Percentiles rank a stretch among this genome's conserved stretches.
Conservation (phyloP, 139 green algal species). For the Tetradesmus obliquus region DNA sequence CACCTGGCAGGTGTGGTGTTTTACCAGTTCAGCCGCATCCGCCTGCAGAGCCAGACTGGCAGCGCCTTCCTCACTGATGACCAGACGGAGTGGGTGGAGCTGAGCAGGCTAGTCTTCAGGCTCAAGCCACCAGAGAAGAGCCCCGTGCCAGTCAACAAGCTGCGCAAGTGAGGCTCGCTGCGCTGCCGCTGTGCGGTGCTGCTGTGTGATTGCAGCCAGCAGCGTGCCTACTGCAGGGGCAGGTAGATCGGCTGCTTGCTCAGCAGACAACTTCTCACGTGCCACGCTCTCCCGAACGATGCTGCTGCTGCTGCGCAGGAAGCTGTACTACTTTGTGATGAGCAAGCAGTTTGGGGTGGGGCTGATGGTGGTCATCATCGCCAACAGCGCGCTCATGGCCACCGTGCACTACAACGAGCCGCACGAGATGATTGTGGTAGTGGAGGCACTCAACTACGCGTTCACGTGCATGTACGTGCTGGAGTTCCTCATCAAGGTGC, state of each 20-base stretch:
- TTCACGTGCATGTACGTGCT: slow-evolving; percentile 66
- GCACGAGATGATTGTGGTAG: background rate
- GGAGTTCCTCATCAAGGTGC: slow-evolving; percentile 74
- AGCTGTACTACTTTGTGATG: slow-evolving; percentile 49
- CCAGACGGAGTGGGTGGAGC: slow-evolving; percentile 80
- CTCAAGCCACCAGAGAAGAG: slow-evolving; percentile 73
- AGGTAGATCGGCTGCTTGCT: background rate
- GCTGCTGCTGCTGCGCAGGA: background rate
- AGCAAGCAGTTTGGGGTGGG: slow-evolving; percentile 58
- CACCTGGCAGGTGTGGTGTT: slow-evolving; percentile 78
- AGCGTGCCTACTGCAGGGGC: background rate
- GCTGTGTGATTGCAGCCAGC: background rate
- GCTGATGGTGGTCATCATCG: slow-evolving; percentile 67
- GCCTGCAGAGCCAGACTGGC: slow-evolving; percentile 72
- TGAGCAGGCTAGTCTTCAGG: slow-evolving; percentile 81
- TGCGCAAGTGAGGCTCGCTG: background rate
- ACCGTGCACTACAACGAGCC: slow-evolving; percentile 59
- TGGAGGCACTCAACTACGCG: slow-evolving; percentile 59
- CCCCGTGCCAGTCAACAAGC: slow-evolving; percentile 49
- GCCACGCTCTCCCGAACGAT: background rate
- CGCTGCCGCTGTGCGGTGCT: background rate
- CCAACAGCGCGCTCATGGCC: slow-evolving; percentile 75
- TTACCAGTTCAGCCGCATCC: slow-evolving; percentile 85
- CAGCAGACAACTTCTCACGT: background rate
- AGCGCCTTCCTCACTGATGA: slow-evolving; percentile 78